Percentiles rank a stretch among this genome's conserved stretches.
phyloP scores from a whole-genome alignment of 768 basidiomycete species.

The Omphalotus guepiniiformis region DNA sequence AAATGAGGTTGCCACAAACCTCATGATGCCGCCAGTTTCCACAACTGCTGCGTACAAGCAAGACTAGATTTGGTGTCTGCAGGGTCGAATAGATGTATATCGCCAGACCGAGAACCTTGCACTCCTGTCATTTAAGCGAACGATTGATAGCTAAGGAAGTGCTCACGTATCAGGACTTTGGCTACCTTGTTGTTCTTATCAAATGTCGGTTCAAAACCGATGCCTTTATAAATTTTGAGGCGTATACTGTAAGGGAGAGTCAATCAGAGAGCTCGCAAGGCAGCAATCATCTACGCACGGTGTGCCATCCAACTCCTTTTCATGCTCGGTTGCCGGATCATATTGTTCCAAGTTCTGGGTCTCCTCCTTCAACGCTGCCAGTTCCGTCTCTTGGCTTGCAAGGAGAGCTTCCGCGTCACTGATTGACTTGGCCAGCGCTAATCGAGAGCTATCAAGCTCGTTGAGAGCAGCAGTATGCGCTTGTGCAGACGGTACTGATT shows the following conservation, averaged over 20 bases:
- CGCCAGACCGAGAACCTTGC: conserved; percentile 47
- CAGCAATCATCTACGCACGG: conserved; percentile 39
- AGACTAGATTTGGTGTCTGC: conserved; percentile 27
- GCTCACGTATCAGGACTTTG: conserved; percentile 72
- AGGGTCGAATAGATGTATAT: conserved; percentile 39
- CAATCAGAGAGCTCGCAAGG: background rate
- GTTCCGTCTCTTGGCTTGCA: conserved; percentile 66
- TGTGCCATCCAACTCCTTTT: conserved; percentile 62
- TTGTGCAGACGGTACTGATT: conserved; percentile 63
- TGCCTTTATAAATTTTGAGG: conserved; percentile 60
- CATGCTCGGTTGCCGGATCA: conserved; percentile 72
- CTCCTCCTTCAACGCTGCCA: conserved; percentile 64
- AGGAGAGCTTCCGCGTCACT: conserved; percentile 65
- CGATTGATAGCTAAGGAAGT: background rate
- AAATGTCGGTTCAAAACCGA: conserved; percentile 68
- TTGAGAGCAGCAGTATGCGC: conserved; percentile 59
- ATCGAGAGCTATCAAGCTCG: conserved; percentile 55
- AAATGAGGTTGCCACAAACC: too few species aligned
- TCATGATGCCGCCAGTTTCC: conserved; percentile 39
- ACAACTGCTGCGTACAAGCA: conserved; percentile 37
- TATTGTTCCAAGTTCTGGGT: conserved; percentile 56
- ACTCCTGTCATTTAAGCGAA: conserved; percentile 1
- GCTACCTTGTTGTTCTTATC: conserved; percentile 44
- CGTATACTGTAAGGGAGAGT: conserved; percentile 45
- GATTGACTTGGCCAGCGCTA: conserved; percentile 71